Percentiles rank a stretch among this genome's conserved stretches.
Conservation (phyloP, 2,329 filamentous ascomycete genomes). For the Paecilomyces niveus region DNA sequence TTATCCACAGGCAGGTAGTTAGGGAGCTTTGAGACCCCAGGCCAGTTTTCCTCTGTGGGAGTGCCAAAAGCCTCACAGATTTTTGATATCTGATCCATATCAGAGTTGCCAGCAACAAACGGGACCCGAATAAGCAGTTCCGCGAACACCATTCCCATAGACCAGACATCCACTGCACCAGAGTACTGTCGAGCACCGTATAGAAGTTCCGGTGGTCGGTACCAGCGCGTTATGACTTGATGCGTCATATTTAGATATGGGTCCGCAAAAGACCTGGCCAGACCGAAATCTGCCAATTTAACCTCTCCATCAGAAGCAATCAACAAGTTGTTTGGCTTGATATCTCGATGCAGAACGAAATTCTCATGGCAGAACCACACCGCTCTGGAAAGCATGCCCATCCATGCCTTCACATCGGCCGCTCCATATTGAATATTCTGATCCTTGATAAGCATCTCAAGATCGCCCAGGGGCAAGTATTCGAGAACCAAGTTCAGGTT, state of each 20-base stretch:
- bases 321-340: slow-evolving; percentile 97
- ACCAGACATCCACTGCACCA: slow-evolving; percentile 90
- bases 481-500: slow-evolving; percentile 95
- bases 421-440: slow-evolving; percentile 73
- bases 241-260: slow-evolving; percentile 83
- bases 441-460: slow-evolving; percentile 91
- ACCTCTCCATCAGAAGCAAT: slow-evolving; percentile 89
- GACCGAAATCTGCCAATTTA: slow-evolving; percentile 95
- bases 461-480: slow-evolving; percentile 84
- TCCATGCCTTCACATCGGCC: slow-evolving; percentile 95
- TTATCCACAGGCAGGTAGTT: slow-evolving; percentile 68
- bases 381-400: slow-evolving; percentile 89
- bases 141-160: slow-evolving; percentile 84
- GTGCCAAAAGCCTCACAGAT: slow-evolving; percentile 84
- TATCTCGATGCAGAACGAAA: slow-evolving; percentile 89
- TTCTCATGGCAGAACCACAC: slow-evolving; percentile 97
- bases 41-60: slow-evolving; percentile 91
- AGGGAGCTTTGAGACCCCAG: slow-evolving; percentile 72
- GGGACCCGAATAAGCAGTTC: slow-evolving; percentile 79
- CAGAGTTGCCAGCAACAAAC: slow-evolving; percentile 75
- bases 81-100: slow-evolving; percentile 76
- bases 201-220: slow-evolving; percentile 86
- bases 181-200: slow-evolving; percentile 86
- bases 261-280: slow-evolving; percentile 83
- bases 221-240: slow-evolving; percentile 96